phyloP scores from a whole-genome alignment of 1,139 yeast species.

The Sugiyamaella novakii region DNA sequence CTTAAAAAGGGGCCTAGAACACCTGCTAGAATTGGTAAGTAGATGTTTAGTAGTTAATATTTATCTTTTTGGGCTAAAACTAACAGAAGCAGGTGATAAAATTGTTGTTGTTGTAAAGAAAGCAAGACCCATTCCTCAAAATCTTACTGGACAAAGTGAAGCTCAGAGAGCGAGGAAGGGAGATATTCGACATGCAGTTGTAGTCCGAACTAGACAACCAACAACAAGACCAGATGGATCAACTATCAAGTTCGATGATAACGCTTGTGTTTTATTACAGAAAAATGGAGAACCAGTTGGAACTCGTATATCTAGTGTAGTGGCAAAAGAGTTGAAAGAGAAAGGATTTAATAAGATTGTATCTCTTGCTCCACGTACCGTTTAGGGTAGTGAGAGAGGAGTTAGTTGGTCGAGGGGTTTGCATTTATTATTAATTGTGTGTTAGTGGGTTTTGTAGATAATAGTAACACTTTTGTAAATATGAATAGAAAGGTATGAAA shows the following conservation, averaged over 20 bases:
- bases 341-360: constrained; percentile 85
- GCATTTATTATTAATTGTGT: constrained; percentile 10
- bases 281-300: constrained; percentile 94
- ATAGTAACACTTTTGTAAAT: too few species aligned
- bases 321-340: constrained; percentile 87
- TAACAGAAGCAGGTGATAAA: constrained; percentile 55
- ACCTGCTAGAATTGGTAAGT: constrained; percentile 72
- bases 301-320: constrained; percentile 87
- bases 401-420: background rate
- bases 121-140: constrained; percentile 76
- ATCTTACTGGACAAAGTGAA: constrained; percentile 42
- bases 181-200: constrained; percentile 93
- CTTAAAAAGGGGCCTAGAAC: constrained; percentile 84
- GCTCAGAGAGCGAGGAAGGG: constrained; percentile 86
- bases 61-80: too few species aligned
- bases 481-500: background rate
- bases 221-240: constrained; percentile 87
- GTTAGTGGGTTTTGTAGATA: background rate
- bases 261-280: constrained; percentile 93
- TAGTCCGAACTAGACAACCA: constrained; percentile 90
- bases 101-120: constrained; percentile 94
- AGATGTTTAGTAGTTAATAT: too few species aligned
- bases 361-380: constrained; percentile 86
- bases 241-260: constrained; percentile 85
- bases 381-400: constrained; percentile 42